Conservation (phyloP, 1,139 yeast genomes). For the Torulaspora pretoriensis region DNA sequence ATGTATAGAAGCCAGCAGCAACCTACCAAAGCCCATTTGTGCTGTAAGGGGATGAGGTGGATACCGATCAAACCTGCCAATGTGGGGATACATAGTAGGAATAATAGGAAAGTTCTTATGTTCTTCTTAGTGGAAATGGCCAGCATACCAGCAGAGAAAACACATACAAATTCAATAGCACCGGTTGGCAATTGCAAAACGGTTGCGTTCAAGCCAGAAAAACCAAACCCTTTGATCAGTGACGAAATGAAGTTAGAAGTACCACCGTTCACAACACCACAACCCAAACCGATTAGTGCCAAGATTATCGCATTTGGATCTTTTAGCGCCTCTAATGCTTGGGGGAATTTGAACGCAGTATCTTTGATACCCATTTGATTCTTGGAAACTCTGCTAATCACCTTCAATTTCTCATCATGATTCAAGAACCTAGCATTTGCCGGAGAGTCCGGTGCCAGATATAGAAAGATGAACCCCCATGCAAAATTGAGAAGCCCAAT, state of each 20-base stretch:
- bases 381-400: slow-evolving; percentile 39
- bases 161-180: slow-evolving; percentile 41
- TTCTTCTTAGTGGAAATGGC: slow-evolving; percentile 40
- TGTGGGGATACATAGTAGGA: slow-evolving; percentile 42
- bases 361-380: slow-evolving; percentile 55
- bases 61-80: slow-evolving; percentile 36
- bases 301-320: slow-evolving; percentile 51
- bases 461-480: slow-evolving; percentile 44
- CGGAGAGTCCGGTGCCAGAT: slow-evolving; percentile 51
- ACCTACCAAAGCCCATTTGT: slow-evolving; percentile 35
- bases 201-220: slow-evolving; percentile 38
- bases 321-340: slow-evolving; percentile 41
- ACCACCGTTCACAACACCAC: slow-evolving; percentile 53
- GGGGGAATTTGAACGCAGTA: slow-evolving; percentile 45
- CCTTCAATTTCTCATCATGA: slow-evolving; percentile 42
- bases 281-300: slow-evolving; percentile 40
- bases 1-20: slow-evolving; percentile 23
- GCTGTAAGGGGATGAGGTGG: slow-evolving; percentile 27
- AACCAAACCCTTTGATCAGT: slow-evolving; percentile 40
- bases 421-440: slow-evolving; percentile 47
- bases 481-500: slow-evolving; percentile 45
- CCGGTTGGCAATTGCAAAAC: slow-evolving; percentile 41
- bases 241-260: slow-evolving; percentile 45
- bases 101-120: slow-evolving; percentile 34
- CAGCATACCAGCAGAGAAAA: slow-evolving; percentile 36